A percentile compares a stretch with the other conserved stretches of the same genome.
These are phyloP conservation scores for Thalia dealbata DNA, from an alignment of 176 grass and related monocot species.

Conservation along the genomic window DNA sequence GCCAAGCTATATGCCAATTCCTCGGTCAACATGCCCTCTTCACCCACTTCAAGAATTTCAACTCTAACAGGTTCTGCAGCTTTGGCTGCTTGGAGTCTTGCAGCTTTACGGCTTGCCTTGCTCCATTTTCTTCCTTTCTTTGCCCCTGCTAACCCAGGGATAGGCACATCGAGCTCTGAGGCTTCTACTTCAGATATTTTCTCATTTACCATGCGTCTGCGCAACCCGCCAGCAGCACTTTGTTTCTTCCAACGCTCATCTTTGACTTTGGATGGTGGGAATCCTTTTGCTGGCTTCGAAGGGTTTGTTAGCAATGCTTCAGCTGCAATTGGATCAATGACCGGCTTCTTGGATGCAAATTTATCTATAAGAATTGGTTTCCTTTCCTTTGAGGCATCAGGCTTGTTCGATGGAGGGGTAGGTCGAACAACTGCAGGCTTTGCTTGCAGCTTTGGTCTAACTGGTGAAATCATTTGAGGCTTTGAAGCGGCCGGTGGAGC, in stretches of 20 bases:
- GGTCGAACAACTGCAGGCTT: conserved; percentile 48
- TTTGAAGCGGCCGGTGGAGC: conserved; percentile 21
- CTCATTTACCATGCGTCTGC: conserved; percentile 30
- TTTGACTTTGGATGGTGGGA: conserved; percentile 37
- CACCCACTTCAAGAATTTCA: conserved; percentile 90
- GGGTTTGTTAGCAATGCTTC: conserved; percentile 39
- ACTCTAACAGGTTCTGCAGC: conserved; percentile 77
- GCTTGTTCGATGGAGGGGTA: conserved; percentile 24
- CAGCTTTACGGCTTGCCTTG: conserved; percentile 65
- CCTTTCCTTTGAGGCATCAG: conserved; percentile 46
- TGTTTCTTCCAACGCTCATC: conserved; percentile 53
- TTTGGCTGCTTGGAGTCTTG: conserved; percentile 54
- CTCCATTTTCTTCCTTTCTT: conserved; percentile 82
- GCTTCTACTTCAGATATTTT: conserved; percentile 36
- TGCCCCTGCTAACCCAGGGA: conserved; percentile 42
- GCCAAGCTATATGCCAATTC: conserved; percentile 78
- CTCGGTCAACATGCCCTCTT: conserved; percentile 76
- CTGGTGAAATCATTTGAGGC: conserved; percentile 21
- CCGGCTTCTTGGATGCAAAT: conserved; percentile 62
- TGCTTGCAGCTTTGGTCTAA: conserved; percentile 25
- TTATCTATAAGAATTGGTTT: conserved; percentile 92
- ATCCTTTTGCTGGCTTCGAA: conserved; percentile 47
- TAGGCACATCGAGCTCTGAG: conserved; percentile 31
- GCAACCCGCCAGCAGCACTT: conserved; percentile 26
- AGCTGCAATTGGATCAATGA: conserved; percentile 52